These are phyloP conservation scores for Blastobotrys arbuscula DNA, from an alignment of 1,139 yeast species.

Conservation along the genomic window DNA sequence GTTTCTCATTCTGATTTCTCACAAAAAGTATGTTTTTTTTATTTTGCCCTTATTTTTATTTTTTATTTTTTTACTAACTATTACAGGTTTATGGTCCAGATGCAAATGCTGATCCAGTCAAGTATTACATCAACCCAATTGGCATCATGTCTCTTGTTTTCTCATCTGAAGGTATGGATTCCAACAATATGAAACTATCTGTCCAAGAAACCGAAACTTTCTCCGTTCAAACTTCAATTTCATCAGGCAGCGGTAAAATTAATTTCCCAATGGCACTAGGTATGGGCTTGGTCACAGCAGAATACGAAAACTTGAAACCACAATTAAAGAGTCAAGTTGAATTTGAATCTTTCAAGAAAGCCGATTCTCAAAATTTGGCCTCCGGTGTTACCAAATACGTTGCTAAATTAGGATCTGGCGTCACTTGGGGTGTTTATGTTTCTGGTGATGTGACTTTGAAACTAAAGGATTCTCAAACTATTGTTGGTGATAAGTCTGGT, in stretches of 20 bases:
- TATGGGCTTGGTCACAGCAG: slow-evolving; percentile 70
- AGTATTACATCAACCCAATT: slow-evolving; percentile 52
- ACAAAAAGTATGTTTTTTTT: slow-evolving; percentile 34
- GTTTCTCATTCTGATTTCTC: slow-evolving; percentile 50
- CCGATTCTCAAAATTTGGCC: slow-evolving; percentile 32
- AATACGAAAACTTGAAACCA: slow-evolving; percentile 58
- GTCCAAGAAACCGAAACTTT: slow-evolving; percentile 49
- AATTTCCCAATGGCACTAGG: slow-evolving; percentile 54
- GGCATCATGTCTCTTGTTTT: slow-evolving; percentile 49
- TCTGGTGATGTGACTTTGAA: slow-evolving; percentile 43
- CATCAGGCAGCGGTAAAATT: slow-evolving; percentile 34
- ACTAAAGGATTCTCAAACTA: slow-evolving; percentile 35
- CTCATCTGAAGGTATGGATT: slow-evolving; percentile 48
- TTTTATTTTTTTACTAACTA: slow-evolving; percentile 8
- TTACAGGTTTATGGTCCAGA: slow-evolving; percentile 32
- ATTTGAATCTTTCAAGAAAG: slow-evolving; percentile 41
- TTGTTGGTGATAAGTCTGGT: slow-evolving; percentile 35
- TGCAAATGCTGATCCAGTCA: slow-evolving; percentile 32
- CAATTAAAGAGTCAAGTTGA: slow-evolving; percentile 51
- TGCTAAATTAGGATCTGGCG: slow-evolving; percentile 46
- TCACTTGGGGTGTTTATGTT: slow-evolving; percentile 55
- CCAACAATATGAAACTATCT: slow-evolving; percentile 38
- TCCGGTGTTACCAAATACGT: slow-evolving; percentile 48
- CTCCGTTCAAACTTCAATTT: slow-evolving; percentile 50
- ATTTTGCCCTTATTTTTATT: too few relatives aligned